Conservation (phyloP, 306 rosid species). For the Vigna hirtella region DNA sequence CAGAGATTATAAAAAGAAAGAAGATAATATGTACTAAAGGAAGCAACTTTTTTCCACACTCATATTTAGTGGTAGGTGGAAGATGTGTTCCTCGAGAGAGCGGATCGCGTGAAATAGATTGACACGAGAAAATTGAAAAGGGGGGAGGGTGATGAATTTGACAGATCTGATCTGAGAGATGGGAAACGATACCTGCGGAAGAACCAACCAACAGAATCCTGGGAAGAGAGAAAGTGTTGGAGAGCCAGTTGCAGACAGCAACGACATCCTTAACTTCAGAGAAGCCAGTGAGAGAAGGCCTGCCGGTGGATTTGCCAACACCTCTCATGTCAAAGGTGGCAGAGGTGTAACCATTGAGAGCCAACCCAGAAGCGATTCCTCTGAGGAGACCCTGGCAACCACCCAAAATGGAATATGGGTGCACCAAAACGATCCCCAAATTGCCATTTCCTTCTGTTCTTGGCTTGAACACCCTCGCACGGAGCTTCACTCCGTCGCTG, state of each 20-base stretch:
- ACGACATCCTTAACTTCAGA: constrained; percentile 80
- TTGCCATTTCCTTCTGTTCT: constrained; percentile 25
- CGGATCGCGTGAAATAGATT: background rate
- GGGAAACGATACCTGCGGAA: constrained; percentile 77
- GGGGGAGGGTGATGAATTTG: background rate
- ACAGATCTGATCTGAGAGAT: background rate
- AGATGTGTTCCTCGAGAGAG: no score
- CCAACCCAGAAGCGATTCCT: constrained; percentile 84
- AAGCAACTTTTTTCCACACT: no score
- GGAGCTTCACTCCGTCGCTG: constrained; percentile 76
- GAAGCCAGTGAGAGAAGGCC: constrained; percentile 80
- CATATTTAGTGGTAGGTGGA: no score
- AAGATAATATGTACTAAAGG: no score
- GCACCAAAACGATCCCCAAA: constrained; percentile 78
- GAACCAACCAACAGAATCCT: constrained; percentile 79
- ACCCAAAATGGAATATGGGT: constrained; percentile 89
- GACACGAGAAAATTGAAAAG: no score
- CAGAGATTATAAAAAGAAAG: no score
- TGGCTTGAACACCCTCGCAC: constrained; percentile 71
- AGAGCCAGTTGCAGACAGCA: constrained; percentile 74
- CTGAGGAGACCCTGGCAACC: constrained; percentile 86
- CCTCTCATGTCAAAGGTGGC: constrained; percentile 92
- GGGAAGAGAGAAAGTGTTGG: constrained; percentile 44
- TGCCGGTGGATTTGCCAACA: constrained; percentile 79
- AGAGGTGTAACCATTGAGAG: constrained; percentile 63